Evolutionary conservation across 1,284 basidiomycete species (phyloP).

Genomic region (Fomes fomentarius): DNA sequence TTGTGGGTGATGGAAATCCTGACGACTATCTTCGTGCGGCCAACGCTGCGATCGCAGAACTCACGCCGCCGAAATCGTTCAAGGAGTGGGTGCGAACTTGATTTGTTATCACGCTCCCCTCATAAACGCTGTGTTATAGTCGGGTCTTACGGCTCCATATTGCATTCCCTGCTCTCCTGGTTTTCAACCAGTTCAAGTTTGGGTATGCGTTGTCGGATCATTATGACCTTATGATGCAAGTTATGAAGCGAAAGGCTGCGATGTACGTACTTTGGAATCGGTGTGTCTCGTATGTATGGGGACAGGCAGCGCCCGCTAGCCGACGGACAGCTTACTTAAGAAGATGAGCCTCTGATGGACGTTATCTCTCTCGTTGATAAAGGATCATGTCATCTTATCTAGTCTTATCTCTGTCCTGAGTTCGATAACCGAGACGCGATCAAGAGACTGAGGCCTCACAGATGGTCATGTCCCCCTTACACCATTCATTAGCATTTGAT

Average conservation of each 20-base stretch:
- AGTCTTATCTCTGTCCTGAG: too few species aligned
- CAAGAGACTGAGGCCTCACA: too few species aligned
- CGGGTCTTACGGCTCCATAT: slow-evolving; percentile 7
- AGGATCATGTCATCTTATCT: too few species aligned
- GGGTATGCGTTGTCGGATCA: background rate
- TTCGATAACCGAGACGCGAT: too few species aligned
- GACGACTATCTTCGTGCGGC: slow-evolving; percentile 5
- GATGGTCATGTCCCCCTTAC: too few species aligned
- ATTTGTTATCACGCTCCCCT: too few species aligned
- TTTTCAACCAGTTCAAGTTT: slow-evolving; percentile 12
- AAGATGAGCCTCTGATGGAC: too few species aligned
- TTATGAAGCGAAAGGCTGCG: background rate
- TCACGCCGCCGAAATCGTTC: slow-evolving; percentile 10
- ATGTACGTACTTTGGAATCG: slow-evolving; percentile 6
- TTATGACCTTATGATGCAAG: background rate
- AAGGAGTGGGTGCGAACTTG: slow-evolving; percentile 2
- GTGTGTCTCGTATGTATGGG: too few species aligned
- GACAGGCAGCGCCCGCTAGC: too few species aligned
- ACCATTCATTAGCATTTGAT: too few species aligned
- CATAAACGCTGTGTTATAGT: background rate
- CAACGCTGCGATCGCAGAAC: slow-evolving; percentile 8
- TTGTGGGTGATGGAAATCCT: background rate
- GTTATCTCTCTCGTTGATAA: too few species aligned
- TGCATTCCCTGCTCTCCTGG: background rate
- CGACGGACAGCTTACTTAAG: too few species aligned